phyloP scores from a whole-genome alignment of 2,329 filamentous ascomycete species.

The Colletotrichum sp. region DNA sequence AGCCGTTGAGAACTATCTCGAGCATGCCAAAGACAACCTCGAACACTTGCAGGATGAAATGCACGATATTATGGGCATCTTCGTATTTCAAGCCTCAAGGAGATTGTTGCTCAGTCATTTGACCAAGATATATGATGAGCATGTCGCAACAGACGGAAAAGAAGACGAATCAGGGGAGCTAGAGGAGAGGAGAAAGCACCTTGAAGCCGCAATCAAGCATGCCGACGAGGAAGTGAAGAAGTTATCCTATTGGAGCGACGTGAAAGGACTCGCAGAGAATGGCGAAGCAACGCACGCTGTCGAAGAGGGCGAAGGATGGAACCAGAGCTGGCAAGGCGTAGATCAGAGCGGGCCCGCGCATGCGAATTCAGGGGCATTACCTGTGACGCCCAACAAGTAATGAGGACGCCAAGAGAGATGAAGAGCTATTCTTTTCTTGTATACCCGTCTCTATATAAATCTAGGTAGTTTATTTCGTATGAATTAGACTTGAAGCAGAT shows the following conservation, averaged over 20 bases:
- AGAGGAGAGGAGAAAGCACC: conserved; percentile 62
- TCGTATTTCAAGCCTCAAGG: conserved; percentile 89
- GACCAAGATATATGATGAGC: conserved; percentile 65
- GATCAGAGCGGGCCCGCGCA: conserved; percentile 57
- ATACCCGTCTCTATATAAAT: conserved; percentile 20
- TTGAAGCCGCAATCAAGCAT: conserved; percentile 76
- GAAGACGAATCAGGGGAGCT: conserved; percentile 36
- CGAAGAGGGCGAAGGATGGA: conserved; percentile 47
- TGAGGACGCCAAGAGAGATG: background rate
- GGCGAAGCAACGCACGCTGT: conserved; percentile 53
- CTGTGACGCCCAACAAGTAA: conserved; percentile 6
- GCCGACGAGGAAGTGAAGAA: conserved; percentile 82
- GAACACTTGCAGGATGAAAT: conserved; percentile 77
- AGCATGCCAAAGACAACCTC: conserved; percentile 77
- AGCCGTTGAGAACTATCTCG: conserved; percentile 81
- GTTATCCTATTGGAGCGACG: conserved; percentile 88
- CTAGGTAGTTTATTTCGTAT: background rate
- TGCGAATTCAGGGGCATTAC: conserved; percentile 29
- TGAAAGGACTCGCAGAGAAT: conserved; percentile 69
- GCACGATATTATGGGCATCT: conserved; percentile 82
- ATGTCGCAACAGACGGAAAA: conserved; percentile 52
- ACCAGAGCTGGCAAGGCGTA: conserved; percentile 53
- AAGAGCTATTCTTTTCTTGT: conserved; percentile 14
- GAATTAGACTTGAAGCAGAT: background rate
- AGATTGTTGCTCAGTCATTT: conserved; percentile 76